Conservation (phyloP, 2,329 filamentous ascomycete genomes). For the Cordyceps fumosorosea region DNA sequence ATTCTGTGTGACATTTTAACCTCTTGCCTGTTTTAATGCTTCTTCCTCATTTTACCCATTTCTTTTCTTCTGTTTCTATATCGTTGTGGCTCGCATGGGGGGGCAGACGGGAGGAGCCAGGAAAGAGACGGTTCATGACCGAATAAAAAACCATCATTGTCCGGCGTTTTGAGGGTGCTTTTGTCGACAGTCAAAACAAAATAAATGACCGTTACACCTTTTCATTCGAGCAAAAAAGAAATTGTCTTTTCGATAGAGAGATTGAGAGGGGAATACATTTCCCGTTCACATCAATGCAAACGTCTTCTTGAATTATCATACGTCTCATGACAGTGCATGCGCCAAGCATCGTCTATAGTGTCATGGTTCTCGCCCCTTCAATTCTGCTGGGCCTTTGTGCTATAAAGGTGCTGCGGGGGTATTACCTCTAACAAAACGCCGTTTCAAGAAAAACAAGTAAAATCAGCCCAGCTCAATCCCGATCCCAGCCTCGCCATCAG, state of each 20-base stretch:
- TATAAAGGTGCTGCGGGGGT: background rate
- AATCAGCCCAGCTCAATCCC: background rate
- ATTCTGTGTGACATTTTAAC: background rate
- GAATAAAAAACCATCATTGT: conserved; percentile 10
- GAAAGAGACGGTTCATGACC: conserved; percentile 8
- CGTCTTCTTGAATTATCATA: background rate
- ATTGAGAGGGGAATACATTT: background rate
- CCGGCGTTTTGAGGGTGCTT: conserved; percentile 12
- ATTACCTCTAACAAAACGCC: background rate
- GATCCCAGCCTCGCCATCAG: background rate
- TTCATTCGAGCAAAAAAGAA: background rate
- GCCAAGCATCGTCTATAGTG: background rate
- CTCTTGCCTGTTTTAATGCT: background rate
- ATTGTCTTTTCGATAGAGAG: background rate
- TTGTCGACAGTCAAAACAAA: background rate
- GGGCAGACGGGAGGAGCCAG: background rate
- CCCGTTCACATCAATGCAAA: background rate
- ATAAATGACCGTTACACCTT: background rate
- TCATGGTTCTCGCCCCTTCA: background rate
- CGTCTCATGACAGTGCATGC: background rate
- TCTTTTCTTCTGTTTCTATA: background rate
- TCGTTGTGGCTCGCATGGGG: background rate
- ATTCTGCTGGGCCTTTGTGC: background rate
- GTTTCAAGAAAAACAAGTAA: background rate
- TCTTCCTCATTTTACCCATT: background rate